These are phyloP conservation scores for Papiliotrema fonsecae DNA, from an alignment of 1,284 basidiomycete species.

Conservation along the genomic window DNA sequence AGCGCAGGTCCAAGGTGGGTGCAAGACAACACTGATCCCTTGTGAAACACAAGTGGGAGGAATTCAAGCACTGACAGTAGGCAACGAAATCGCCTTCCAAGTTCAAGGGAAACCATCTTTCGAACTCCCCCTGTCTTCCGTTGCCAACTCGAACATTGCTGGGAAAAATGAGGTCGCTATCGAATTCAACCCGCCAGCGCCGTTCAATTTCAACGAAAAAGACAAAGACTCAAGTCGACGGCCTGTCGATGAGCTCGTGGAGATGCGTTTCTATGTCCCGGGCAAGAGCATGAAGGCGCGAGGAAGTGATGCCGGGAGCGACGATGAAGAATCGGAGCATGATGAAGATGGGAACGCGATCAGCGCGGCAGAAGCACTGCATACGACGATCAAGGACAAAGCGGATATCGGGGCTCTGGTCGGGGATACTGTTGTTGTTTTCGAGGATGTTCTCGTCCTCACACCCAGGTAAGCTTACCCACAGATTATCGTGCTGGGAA, in stretches of 20 bases:
- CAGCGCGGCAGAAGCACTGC: constrained; percentile 92
- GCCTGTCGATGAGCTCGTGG: constrained; percentile 79
- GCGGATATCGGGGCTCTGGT: constrained; percentile 90
- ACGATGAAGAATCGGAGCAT: constrained; percentile 54
- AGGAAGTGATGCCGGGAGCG: constrained; percentile 64
- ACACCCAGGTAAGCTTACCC: constrained; percentile 62
- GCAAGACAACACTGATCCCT: background rate
- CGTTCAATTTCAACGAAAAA: constrained; percentile 34
- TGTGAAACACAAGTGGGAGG: constrained; percentile 1
- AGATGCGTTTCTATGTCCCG: constrained; percentile 95
- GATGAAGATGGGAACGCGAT: constrained; percentile 55
- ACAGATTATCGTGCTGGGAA: background rate
- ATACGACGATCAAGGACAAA: constrained; percentile 92
- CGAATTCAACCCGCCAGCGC: constrained; percentile 67
- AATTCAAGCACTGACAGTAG: constrained; percentile 49
- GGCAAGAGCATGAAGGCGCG: constrained; percentile 55
- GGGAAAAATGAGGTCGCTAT: constrained; percentile 95
- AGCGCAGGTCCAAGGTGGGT: constrained; percentile 83
- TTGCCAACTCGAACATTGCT: constrained; percentile 97
- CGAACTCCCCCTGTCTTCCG: constrained; percentile 78
- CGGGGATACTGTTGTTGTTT: constrained; percentile 89
- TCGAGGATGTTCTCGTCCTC: constrained; percentile 93
- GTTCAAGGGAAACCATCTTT: constrained; percentile 88
- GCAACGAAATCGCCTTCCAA: constrained; percentile 82
- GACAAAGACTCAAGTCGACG: constrained; percentile 48